Evolutionary conservation across 495 filamentous ascomycete species (phyloP), one percentile per base, ranked within the genome.

Genomic region (Entonaema liquescens): DNA sequence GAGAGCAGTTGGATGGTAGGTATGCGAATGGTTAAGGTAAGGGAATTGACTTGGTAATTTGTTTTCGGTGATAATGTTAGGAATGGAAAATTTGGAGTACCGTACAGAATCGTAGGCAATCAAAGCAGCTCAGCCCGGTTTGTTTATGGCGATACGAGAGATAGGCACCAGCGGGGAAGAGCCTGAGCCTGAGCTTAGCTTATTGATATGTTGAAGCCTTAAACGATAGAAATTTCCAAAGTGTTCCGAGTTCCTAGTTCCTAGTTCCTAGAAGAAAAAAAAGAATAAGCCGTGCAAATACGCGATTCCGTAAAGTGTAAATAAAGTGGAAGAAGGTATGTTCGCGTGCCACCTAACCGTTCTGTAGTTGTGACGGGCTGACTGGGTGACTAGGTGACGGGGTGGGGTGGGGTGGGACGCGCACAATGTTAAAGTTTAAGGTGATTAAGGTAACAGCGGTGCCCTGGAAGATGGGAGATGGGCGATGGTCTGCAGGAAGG

Each of bases 311-410:
- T 6, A 11, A 53, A 28, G 49, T 9, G 49, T 29, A 12, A 53
- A 28, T 53, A 53, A 53, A 53, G 23, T 29, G 26, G 17, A 29
- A 35, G 53, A n/a, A n/a, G 13, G 9, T 40, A 15, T 66, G 44
- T 40, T 66, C 55, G 54, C 56, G 64, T 67, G 31, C 63, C 58
- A 59, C 44, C 49, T 54, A 52, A 67, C 31, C 59, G 49, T 54
- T 47, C 42, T 59, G 49, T 60, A 13, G 64, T 57, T 53, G 49
- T 17, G 12, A 23, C 42, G 42, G 44, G 55, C 55, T 66, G 63
- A 59, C 55, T 28, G 63, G 63, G 63, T 67, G 36, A 67, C 64
- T 17, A 31, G 62, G 62, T 65, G 54, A 56, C 40, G 36, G 50
- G 35, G 50, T 55, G 56, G 56, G 33, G 64, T 58, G 35, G 55